Evolutionary conservation across 2,329 filamentous ascomycete genomes (phyloP), one percentile per base, ranked within the genome.

Genomic region (Aspergillus fumigatus): DNA sequence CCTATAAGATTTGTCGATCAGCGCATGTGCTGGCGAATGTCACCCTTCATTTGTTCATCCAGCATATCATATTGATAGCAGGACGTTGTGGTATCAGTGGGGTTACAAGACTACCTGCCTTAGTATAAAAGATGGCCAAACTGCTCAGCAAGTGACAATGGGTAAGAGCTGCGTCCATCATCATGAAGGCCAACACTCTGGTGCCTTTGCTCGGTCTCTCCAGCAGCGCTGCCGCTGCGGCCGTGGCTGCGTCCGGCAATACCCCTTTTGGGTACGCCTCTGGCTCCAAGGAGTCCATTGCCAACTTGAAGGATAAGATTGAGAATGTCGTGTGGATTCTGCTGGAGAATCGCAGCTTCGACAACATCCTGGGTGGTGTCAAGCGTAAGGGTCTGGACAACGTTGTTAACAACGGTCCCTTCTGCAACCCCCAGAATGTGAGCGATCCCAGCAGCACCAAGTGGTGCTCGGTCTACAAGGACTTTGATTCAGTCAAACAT

Each of bases 301-400:
- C 61, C 58, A 71, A 70, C 59, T 21, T 71, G 56, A 71, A 70
- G 59, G 63, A 66, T 54, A 70, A 71, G 61, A 61, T 71, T 51
- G 68, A 71, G 64, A 68, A 71, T 52, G 66, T 71, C 19, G 69
- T 71, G 29, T 70, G 68, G 68, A 64, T 70, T 35, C 50, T 70
- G 48, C 67, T 76, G 65, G 75, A 77, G 59, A 77, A 77, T 62
- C 43, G 43, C 23, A 47, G 43, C 8, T 62, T 76, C 25, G 75
- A 77, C 60, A 77, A 75, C 62, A 57, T 77, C 9, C 64, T 76
- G 6, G 75, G 75, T 54, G 75, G 73, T 21, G 70, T 74, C 62
- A 72, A 60, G 17, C 57, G 67, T 8, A 57, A 64, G 17, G 73
- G 73, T 38, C 59, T 76, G 6, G 71, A 75, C 43, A 76, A 77